Evolutionary conservation across 768 basidiomycete genomes (phyloP).

Genomic region (Amanita thiersii): DNA sequence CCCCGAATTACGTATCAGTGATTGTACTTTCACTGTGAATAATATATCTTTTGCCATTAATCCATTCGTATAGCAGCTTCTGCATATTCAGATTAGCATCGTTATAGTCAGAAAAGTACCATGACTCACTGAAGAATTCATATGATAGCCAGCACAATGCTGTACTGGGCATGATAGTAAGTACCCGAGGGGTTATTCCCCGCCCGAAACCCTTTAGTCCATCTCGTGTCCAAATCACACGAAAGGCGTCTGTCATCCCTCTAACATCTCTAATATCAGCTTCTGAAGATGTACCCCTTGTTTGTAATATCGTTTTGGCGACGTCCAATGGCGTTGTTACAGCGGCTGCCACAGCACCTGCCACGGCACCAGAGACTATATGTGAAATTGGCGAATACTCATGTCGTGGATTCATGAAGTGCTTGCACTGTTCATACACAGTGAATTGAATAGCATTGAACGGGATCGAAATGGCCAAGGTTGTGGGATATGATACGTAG

Average conservation of each 20-base stretch:
- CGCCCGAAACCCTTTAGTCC: constrained; percentile 80
- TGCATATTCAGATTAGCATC: constrained; percentile 20
- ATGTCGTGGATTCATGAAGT: constrained; percentile 73
- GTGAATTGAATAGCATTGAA: constrained; percentile 98
- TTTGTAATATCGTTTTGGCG: constrained; percentile 95
- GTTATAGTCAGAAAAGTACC: constrained; percentile 3
- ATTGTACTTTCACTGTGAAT: background rate
- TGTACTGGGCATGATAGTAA: constrained; percentile 95
- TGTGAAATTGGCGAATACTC: constrained; percentile 92
- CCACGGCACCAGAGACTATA: constrained; percentile 84
- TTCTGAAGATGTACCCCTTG: constrained; percentile 84
- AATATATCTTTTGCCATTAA: constrained; percentile 12
- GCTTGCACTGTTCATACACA: constrained; percentile 91
- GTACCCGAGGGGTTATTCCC: constrained; percentile 83
- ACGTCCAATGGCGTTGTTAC: constrained; percentile 97
- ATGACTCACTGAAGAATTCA: constrained; percentile 91
- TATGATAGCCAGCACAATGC: constrained; percentile 97
- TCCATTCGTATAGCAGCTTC: constrained; percentile 59
- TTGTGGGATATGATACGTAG: constrained; percentile 98
- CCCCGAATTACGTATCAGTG: background rate
- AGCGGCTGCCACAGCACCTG: constrained; percentile 91
- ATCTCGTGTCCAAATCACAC: constrained; percentile 81
- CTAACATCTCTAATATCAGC: constrained; percentile 73
- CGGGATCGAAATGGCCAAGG: constrained; percentile 91
- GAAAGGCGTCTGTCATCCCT: constrained; percentile 84